Evolutionary conservation across 2,329 filamentous ascomycete species (phyloP).

Genomic region (Fusarium nisikadoi): DNA sequence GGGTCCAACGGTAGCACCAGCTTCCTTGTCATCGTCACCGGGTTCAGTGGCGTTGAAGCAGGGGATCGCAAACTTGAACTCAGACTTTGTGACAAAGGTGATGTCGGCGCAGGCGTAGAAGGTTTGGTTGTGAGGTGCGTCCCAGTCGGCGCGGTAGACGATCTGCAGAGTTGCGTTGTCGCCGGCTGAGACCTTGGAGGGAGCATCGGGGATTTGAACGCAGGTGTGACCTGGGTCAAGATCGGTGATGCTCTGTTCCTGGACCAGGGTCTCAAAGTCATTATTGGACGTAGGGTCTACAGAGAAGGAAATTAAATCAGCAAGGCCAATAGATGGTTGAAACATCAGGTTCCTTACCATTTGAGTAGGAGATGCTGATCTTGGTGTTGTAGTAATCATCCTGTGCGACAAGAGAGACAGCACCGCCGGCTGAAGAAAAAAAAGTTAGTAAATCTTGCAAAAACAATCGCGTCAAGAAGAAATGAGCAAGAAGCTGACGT

Average conservation of each 20-base stretch:
- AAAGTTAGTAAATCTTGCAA: not conserved
- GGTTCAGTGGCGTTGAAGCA: constrained; percentile 59
- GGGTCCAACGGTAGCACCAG: constrained; percentile 17
- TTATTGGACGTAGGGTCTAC: constrained; percentile 53
- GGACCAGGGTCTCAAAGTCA: constrained; percentile 55
- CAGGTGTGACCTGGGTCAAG: constrained; percentile 60
- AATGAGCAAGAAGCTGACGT: not conserved
- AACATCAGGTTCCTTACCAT: constrained; percentile 49
- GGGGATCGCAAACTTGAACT: constrained; percentile 49
- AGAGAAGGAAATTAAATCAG: fast-evolving
- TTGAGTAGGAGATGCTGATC: constrained; percentile 63
- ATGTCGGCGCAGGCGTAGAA: constrained; percentile 64
- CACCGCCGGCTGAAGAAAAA: constrained; percentile 57
- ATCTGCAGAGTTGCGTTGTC: constrained; percentile 61
- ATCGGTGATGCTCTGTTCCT: constrained; percentile 49
- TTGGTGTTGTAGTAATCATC: constrained; percentile 66
- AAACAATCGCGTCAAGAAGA: not conserved
- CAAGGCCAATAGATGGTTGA: not conserved
- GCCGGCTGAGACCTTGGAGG: constrained; percentile 51
- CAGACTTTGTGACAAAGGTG: constrained; percentile 51
- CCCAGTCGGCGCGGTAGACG: constrained; percentile 58
- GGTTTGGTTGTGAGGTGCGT: constrained; percentile 55
- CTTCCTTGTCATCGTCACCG: constrained; percentile 40
- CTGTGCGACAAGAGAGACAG: constrained; percentile 65
- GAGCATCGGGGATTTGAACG: constrained; percentile 51